Evolutionary conservation across 2,329 filamentous ascomycete genomes (phyloP).

Genomic region (Fusarium tuaranense): DNA sequence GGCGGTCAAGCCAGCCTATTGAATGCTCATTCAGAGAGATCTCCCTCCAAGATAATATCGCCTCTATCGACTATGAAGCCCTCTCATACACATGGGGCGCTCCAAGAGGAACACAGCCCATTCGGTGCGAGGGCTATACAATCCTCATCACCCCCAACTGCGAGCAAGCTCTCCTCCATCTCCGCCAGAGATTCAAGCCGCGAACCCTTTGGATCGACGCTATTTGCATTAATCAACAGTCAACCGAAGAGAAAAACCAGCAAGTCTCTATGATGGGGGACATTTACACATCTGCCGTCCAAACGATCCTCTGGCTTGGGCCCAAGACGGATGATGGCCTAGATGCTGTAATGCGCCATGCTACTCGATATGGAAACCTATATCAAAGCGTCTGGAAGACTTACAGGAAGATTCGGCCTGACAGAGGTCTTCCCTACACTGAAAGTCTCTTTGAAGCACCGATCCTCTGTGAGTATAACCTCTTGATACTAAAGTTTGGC

Average conservation of each 20-base stretch:
- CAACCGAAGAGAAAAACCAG: not conserved
- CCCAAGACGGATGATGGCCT: not conserved
- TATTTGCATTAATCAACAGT: not conserved
- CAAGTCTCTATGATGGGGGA: not conserved
- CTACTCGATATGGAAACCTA: not conserved
- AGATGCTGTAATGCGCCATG: not conserved
- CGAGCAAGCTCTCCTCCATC: not conserved
- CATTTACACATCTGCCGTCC: not conserved
- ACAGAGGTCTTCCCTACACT: not conserved
- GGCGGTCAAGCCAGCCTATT: not conserved
- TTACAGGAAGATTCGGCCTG: not conserved
- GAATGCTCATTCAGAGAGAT: not conserved
- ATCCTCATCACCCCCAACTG: not conserved
- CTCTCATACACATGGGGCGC: not conserved
- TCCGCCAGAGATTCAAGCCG: not conserved
- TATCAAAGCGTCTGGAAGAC: not conserved
- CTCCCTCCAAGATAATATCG: not conserved
- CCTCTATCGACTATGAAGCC: not conserved
- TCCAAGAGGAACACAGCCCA: not conserved
- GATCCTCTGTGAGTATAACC: not conserved
- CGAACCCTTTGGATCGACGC: not conserved
- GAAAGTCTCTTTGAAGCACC: not conserved
- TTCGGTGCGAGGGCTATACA: not conserved
- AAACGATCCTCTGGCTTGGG: not conserved
- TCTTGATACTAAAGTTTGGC: not conserved